phyloP scores from a whole-genome alignment of 352 stramenopile genomes.

The Globisporangium irregulare region DNA sequence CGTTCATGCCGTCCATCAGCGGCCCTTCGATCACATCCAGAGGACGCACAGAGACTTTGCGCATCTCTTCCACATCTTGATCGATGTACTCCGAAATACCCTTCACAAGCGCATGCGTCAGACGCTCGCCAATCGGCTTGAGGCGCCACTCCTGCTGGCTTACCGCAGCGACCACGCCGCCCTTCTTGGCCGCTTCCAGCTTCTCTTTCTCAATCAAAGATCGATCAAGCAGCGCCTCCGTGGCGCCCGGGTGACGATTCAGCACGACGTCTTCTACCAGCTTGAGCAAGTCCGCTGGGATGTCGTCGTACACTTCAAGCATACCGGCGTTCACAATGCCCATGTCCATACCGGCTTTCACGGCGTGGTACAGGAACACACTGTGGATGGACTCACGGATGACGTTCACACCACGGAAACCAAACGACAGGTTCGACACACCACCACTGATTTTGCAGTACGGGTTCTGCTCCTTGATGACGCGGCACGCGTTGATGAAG shows the following conservation, averaged over 20 bases:
- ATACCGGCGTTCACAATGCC: slow-evolving; percentile 96
- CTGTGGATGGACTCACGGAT: slow-evolving; percentile 97
- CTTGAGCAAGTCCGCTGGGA: slow-evolving; percentile 81
- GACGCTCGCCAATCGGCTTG: slow-evolving; percentile 87
- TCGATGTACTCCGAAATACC: slow-evolving; percentile 97
- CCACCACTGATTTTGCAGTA: slow-evolving; percentile 96
- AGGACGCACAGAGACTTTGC: slow-evolving; percentile 60
- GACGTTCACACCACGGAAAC: slow-evolving; percentile 97
- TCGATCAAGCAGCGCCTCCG: slow-evolving; percentile 90
- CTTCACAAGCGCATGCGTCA: slow-evolving; percentile 97
- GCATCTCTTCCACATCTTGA: slow-evolving; percentile 94
- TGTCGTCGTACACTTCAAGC: slow-evolving; percentile 86
- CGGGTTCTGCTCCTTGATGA: slow-evolving; percentile 95
- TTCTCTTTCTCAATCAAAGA: slow-evolving; percentile 86
- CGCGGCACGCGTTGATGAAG: slow-evolving; percentile 94
- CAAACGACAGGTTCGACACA: slow-evolving; percentile 96
- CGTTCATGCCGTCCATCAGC: slow-evolving; percentile 98
- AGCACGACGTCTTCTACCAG: slow-evolving; percentile 94
- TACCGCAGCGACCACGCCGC: slow-evolving; percentile 44
- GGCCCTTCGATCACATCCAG: slow-evolving; percentile 98
- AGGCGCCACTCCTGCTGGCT: slow-evolving; percentile 89
- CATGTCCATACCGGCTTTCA: slow-evolving; percentile 97
- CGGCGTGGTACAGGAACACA: slow-evolving; percentile 96
- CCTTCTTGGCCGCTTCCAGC: slow-evolving; percentile 82
- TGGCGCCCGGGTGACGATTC: slow-evolving; percentile 87